phyloP scores from a whole-genome alignment of 2,329 filamentous ascomycete genomes.

The Trichoderma koningii region DNA sequence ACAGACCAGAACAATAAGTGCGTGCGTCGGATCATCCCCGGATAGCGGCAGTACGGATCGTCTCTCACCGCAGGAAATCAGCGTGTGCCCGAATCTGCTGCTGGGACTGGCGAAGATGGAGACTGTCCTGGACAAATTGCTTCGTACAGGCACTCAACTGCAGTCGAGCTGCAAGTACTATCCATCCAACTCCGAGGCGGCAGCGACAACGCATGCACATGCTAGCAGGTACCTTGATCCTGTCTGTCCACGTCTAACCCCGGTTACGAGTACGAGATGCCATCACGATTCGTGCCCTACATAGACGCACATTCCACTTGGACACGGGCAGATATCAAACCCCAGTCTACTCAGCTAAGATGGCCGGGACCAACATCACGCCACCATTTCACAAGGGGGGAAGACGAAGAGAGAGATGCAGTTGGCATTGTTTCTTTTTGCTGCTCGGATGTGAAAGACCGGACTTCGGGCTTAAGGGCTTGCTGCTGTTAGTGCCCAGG shows the following conservation, averaged over 20 bases:
- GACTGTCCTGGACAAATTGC: too few species aligned
- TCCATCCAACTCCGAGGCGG: too few species aligned
- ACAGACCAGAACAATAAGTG: not conserved
- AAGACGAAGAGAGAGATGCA: not conserved
- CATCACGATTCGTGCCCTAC: not conserved
- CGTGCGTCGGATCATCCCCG: not conserved
- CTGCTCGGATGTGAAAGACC: not conserved
- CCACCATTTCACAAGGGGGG: not conserved
- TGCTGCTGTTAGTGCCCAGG: too few species aligned
- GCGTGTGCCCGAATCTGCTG: conserved; percentile 10
- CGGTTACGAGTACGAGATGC: not conserved
- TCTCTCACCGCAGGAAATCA: not conserved
- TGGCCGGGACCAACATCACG: not conserved
- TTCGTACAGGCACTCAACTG: too few species aligned
- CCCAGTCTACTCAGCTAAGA: not conserved
- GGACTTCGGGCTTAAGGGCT: conserved; percentile 23
- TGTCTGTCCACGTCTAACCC: too few species aligned
- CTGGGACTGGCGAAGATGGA: conserved; percentile 4
- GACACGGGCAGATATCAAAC: too few species aligned
- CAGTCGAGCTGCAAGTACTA: too few species aligned
- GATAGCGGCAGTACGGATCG: not conserved
- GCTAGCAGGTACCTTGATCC: too few species aligned
- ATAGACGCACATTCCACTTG: not conserved
- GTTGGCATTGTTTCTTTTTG: too few species aligned
- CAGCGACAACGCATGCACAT: not conserved